Percentiles rank a stretch among this genome's conserved stretches.
Conservation (phyloP, 164 flowering plant species). For the Aristolochia californica region DNA sequence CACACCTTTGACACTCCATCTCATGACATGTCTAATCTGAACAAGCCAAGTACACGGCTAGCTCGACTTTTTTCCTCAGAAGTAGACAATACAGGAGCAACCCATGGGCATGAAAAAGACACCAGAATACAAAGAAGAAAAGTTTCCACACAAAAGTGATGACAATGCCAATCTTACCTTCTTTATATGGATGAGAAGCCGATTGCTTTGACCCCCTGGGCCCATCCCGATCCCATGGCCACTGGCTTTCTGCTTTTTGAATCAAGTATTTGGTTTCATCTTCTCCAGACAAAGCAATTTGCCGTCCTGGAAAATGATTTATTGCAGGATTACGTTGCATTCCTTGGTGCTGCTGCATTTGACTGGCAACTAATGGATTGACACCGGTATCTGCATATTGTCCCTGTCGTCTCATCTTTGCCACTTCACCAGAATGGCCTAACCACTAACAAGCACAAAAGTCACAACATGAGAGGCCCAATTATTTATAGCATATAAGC, state of each 20-base stretch:
- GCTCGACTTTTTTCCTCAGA: too few species aligned
- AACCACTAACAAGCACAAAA: slow-evolving; percentile 8
- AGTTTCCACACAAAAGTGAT: neutral
- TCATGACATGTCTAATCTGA: neutral
- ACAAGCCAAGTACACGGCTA: neutral
- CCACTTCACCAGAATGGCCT: slow-evolving; percentile 7
- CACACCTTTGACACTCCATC: neutral
- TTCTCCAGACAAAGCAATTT: slow-evolving; percentile 20
- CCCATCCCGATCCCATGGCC: slow-evolving; percentile 33
- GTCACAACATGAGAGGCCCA: neutral
- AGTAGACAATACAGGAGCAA: too few species aligned
- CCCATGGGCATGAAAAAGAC: too few species aligned
- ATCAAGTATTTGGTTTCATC: slow-evolving; percentile 23
- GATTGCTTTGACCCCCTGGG: slow-evolving; percentile 13
- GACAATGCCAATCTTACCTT: slow-evolving; percentile 19
- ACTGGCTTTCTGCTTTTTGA: slow-evolving; percentile 26
- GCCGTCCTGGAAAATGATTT: slow-evolving; percentile 19
- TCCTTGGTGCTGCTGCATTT: slow-evolving; percentile 30
- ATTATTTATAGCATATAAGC: neutral
- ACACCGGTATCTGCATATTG: slow-evolving; percentile 24
- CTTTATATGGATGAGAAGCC: slow-evolving; percentile 19
- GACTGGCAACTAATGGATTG: slow-evolving; percentile 17
- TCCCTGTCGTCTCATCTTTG: slow-evolving; percentile 22
- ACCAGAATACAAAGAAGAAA: neutral
- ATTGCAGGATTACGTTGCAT: slow-evolving; percentile 21